phyloP scores from a whole-genome alignment of 2,329 filamentous ascomycete genomes.

The Cladorrhinum sp. region DNA sequence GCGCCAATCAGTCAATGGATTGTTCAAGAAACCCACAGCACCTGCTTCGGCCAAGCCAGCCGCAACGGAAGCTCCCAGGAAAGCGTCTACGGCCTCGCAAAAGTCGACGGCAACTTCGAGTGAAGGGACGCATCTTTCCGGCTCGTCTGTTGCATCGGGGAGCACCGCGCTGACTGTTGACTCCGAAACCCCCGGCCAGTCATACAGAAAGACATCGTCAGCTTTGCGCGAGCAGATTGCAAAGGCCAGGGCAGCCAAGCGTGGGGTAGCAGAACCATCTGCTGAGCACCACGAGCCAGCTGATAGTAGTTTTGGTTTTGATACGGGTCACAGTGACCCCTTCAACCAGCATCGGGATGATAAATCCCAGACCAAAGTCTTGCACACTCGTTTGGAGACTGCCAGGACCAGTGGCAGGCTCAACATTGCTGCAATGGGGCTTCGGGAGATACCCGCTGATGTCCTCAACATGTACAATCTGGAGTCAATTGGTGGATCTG shows the following conservation, averaged over 20 bases:
- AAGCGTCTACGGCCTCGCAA: conserved; percentile 39
- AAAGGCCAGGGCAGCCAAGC: conserved; percentile 80
- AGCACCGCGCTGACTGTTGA: conserved; percentile 37
- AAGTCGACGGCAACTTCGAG: conserved; percentile 39
- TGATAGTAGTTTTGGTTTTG: conserved; percentile 56
- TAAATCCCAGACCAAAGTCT: conserved; percentile 60
- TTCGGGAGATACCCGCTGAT: conserved; percentile 76
- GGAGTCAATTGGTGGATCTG: conserved; percentile 60
- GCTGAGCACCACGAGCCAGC: conserved; percentile 42
- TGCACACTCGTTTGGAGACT: conserved; percentile 68
- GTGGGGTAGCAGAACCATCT: conserved; percentile 47
- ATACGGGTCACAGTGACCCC: conserved; percentile 58
- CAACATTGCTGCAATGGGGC: conserved; percentile 80
- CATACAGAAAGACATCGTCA: conserved; percentile 65
- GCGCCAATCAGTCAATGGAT: conserved; percentile 51
- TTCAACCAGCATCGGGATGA: conserved; percentile 65
- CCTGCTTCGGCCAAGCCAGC: conserved; percentile 37
- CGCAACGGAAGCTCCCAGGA: conserved; percentile 34
- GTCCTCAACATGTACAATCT: conserved; percentile 89
- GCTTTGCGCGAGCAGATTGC: conserved; percentile 88
- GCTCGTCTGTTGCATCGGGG: conserved; percentile 36
- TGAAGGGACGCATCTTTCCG: conserved; percentile 36
- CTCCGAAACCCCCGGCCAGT: conserved; percentile 33
- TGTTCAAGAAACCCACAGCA: conserved; percentile 55
- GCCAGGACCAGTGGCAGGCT: conserved; percentile 77